Base-by-base conservation (phyloP, 2,329 filamentous ascomycete genomes). In the Venturia carpophila region DNA sequence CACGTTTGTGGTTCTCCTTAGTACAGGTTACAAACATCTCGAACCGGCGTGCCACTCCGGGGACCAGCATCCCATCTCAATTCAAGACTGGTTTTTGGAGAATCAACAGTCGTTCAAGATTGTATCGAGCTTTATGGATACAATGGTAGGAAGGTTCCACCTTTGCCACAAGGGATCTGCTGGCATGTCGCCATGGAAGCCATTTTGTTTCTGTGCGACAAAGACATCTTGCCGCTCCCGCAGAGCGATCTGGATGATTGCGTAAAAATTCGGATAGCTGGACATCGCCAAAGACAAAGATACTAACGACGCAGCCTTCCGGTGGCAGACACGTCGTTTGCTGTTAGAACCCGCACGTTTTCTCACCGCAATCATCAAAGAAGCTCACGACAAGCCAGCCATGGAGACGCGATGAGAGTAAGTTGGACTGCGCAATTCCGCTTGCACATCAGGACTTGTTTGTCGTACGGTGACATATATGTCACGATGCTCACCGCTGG, bases 341-440 rank as follows among this genome's bases (percentile, higher is more conserved):
- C 52, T 58, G 52, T 11, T 11, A 58, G 15, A n/a, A 34, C 52
- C 30, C 30, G 27, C 52, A 10, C 52, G 52, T 58, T 58, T 58
- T 21, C 30, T 34, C 52, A 39, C 30, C 30, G 52, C 52, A 58
- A 58, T 37, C 52, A 19, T 58, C 15, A 58, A 58, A 58, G 52
- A 21, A 58, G 19, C 37, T 21, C 19, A 37, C n/a, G 52, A 37
- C 30, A 34, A 58, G 52, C 52, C 17, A 37, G 52, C 17, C 52
- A 37, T 21, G 30, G 27, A 37, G 52, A 58, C 37, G 30, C 19
- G 52, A 19, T 58, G 27, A 58, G 30, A 17, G 49, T 5, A 58
- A 58, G 52, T 58, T 58, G 27, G 30, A 58, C 52, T 56, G 30
- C 30, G 52, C 52, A 37, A 56, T 56, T 19, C 27, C 52, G 52